Conservation (phyloP, 192 early-diverging fungal genomes). For the Coemansia sp. region DNA sequence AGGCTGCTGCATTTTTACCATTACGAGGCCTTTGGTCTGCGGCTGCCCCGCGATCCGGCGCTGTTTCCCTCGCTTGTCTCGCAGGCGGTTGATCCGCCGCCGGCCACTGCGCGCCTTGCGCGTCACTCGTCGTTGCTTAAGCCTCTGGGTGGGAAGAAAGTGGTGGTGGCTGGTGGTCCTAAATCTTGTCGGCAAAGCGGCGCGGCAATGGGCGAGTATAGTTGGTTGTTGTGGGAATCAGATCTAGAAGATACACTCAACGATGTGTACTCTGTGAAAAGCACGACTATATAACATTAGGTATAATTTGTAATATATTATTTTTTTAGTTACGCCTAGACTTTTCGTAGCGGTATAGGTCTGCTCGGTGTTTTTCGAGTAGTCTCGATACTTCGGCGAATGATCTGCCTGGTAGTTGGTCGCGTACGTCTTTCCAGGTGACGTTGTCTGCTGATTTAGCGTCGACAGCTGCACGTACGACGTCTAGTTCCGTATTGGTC, state of each 20-base stretch:
- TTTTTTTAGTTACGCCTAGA: background rate
- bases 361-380: background rate
- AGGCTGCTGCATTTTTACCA: slow-evolving; percentile 52
- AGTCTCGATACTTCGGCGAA: background rate
- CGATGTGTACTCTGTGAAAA: slow-evolving; percentile 19
- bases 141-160: background rate
- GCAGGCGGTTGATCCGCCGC: slow-evolving; percentile 18
- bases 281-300: background rate
- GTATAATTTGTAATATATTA: background rate
- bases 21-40: slow-evolving; percentile 17
- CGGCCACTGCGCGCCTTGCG: background rate
- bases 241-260: slow-evolving; percentile 47
- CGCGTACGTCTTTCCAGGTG: slow-evolving; percentile 19
- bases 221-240: slow-evolving; percentile 52
- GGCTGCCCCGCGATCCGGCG: slow-evolving; percentile 37
- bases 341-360: slow-evolving; percentile 4
- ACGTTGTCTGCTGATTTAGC: background rate
- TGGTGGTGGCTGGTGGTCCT: no score
- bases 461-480: background rate
- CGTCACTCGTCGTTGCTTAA: background rate
- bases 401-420: slow-evolving; percentile 8
- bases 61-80: slow-evolving; percentile 49
- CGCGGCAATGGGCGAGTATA: slow-evolving; percentile 15
- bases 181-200: slow-evolving; percentile 8
- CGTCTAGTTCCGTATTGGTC: background rate